Evolutionary conservation across 768 basidiomycete species (phyloP), one percentile per base, ranked within the genome.

Genomic region (Boletus speciosus): DNA sequence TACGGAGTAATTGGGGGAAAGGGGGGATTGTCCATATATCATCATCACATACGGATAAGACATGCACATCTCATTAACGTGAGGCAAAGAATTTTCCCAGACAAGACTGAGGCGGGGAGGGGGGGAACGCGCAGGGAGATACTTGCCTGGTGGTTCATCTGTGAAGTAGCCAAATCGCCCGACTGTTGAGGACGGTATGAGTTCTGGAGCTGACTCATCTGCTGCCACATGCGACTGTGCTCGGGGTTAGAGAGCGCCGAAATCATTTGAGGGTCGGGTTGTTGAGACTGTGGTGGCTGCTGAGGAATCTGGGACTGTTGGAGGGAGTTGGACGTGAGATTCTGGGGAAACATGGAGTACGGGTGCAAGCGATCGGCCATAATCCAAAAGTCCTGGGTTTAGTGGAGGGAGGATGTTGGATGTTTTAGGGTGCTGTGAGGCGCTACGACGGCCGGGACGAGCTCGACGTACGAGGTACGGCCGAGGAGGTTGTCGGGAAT

Each of bases 321-420:
- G 32, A 76, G 72, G 61, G 80, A 67, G 54, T 59, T 71, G 52
- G 73, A 69, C 54, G 73, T 74, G 69, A 82, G 79, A 68, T 72
- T 76, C 61, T 66, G 69, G 54, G 80, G 70, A 42, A 81, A 71
- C 78, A 85, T 81, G 61, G 74, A 58, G 68, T 82, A 84, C 70
- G 75, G 77, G 63, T 76, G 65, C 48, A 76, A 66, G 69, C 79
- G 81, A 80, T 86, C 83, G 66, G 84, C 82, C 84, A 84, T 84
- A 71, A 73, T 74, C 72, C 72, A 68, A 60, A 59, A 59, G 60
- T 57, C 55, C 54, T 58, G 65, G 54, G 58, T 63, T 57, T 56
- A 61, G 49, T 52, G 58, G 59, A 51, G 55, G 51, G 64, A 61
- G 58, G 61, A 66, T 55, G 66, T 59, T 65, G 62, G 53, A 65